Base-by-base conservation (phyloP, 306 rosid genomes). In the Acacia acuminata region DNA sequence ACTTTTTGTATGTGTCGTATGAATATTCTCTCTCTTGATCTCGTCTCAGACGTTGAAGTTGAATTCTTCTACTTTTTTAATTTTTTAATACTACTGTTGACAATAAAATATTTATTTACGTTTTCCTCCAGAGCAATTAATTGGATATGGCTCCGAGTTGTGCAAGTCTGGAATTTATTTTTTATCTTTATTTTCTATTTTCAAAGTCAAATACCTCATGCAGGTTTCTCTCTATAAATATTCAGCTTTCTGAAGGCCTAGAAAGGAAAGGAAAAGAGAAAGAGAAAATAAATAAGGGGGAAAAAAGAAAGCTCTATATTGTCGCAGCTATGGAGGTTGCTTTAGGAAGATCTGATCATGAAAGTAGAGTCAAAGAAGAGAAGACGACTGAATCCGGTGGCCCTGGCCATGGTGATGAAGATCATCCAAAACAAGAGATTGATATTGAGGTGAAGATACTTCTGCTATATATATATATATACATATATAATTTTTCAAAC, bases 31-130 rank as follows among this genome's bases (percentile, higher is more conserved):
- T 86, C 80, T 56, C 45, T 40, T 61, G 77, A 88, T 82, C 58
- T 78, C 73, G 77, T 87, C 90, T 73, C 83, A 55, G 32, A 71
- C 89, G 92, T 93, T 91, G 94, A 93, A 88, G 82, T 91, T 91
- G 94, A 92, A 91, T 91, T 93, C 92, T 88, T 89, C 92, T 79
- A 5, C 42, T 75, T 73, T 77, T 30, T 51, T 24, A 19, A 30
- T 60, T 61, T 63, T 30, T 15, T 30, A 5, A 30, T 14, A 6
- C 70, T 2, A 42, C 7, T 64, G 10, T 15, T 64, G 38, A 64
- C 70, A 30, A 14, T 27, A 64, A 4, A 25, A 50, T 67, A 84
- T 11, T 47, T 70, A 44, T 76, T 71, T 66, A 43, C 34, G 9
- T 13, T 75, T 81, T 77, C 53, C 78, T 51, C 5, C 2, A 38